phyloP scores from a whole-genome alignment of 108 stramenopile species.

The Stephanodiscus triporus region DNA sequence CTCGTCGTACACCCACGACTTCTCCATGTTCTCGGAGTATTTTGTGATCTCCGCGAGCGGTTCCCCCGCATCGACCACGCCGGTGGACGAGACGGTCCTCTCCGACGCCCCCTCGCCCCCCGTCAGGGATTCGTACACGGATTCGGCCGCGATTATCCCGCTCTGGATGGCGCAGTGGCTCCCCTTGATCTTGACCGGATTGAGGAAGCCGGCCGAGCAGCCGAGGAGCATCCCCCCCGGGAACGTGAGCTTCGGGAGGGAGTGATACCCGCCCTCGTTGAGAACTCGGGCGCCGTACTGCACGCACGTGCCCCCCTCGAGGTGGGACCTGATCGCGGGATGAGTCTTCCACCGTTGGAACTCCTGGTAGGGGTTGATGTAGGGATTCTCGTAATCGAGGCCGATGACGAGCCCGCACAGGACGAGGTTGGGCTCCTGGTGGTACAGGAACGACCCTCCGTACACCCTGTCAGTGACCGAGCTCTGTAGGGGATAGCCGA shows the following conservation, averaged over 20 bases:
- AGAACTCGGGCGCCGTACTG: slow-evolving; percentile 97
- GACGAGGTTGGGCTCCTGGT: slow-evolving; percentile 94
- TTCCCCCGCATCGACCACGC: slow-evolving; percentile 60
- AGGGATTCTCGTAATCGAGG: slow-evolving; percentile 98
- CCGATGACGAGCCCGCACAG: slow-evolving; percentile 96
- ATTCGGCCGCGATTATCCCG: slow-evolving; percentile 94
- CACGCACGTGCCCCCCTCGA: slow-evolving; percentile 95
- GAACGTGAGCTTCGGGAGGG: slow-evolving; percentile 96
- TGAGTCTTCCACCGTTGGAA: slow-evolving; percentile 99
- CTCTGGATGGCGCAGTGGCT: slow-evolving; percentile 98
- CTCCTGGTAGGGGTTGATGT: slow-evolving; percentile 97
- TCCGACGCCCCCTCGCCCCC: slow-evolving; percentile 64
- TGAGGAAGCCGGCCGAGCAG: slow-evolving; percentile 97
- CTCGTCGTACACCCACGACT: slow-evolving; percentile 96
- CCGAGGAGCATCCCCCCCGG: slow-evolving; percentile 94
- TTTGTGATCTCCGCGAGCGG: slow-evolving; percentile 55
- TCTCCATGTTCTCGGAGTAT: slow-evolving; percentile 72
- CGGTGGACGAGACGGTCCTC: slow-evolving; percentile 69
- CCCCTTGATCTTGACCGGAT: slow-evolving; percentile 99
- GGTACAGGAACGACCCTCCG: slow-evolving; percentile 97
- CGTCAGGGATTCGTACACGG: slow-evolving; percentile 78
- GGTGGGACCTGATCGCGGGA: slow-evolving; percentile 82
- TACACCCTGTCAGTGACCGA: slow-evolving; percentile 76
- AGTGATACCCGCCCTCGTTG: slow-evolving; percentile 97
- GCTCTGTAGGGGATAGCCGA: slow-evolving; percentile 95